Base-by-base conservation (phyloP, 2,329 filamentous ascomycete species). In the Cytospora piceae region DNA sequence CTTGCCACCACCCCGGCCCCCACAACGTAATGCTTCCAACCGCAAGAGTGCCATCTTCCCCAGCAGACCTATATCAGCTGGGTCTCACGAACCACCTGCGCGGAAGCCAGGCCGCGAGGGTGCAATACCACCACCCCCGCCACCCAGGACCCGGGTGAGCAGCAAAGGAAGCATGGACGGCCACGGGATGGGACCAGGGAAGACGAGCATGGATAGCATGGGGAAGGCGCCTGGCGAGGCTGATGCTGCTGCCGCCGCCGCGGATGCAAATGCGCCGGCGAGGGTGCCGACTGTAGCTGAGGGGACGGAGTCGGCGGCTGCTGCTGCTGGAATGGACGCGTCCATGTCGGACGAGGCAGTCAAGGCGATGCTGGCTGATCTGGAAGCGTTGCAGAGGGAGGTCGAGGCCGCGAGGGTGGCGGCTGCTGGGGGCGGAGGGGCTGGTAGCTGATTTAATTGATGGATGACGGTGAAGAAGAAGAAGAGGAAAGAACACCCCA, bases 331-430 rank as follows among this genome's bases (percentile, higher is more conserved):
- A 31, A 74, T 77, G 70, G 73, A 80, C 73, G 73, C 80, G 64
- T 69, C 78, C 20, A 52, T 24, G 9, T 51, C 46, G 37, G 65
- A 71, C 22, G 67, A 78, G 12, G 76, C 78, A 61, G 77, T 79
- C 1, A 75, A 77, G 52, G 85, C 91, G 72, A 92, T 94, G 66
- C 76, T 94, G 70, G 90, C 90, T 1, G 90, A 94, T 74, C 77
- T 94, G 63, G 85, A 86, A 56, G 87, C 87, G 27, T 77, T 94
- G 68, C 90, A 92, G 76, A 84, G 85, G 73, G 91, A 94, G 73
- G 90, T 94, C 49, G 90, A 94, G 76, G 90, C 86, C 4, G 72
- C 90, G 54, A 79, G 85, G 71, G 81, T 78, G 9, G 77, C 76
- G 69, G 78, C 76, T 55, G 75, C 73, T 42, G 74, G 72, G 31